A percentile compares a stretch with the other conserved stretches of the same genome.
phyloP scores from a whole-genome alignment of 2,329 filamentous ascomycete genomes.

The Ambrosiella cleistominuta region DNA sequence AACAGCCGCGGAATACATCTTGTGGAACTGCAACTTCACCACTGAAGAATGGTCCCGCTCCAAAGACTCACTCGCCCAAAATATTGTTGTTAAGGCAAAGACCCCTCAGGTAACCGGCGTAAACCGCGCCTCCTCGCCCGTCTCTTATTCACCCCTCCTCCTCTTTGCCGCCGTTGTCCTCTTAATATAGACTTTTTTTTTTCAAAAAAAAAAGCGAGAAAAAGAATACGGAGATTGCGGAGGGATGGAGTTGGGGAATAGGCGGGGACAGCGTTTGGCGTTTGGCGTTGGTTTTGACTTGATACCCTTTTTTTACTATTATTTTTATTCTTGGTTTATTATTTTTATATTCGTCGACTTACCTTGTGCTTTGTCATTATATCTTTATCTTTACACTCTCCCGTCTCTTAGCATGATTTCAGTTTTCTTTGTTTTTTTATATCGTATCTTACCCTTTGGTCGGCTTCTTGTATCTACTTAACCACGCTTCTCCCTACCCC shows the following conservation, averaged over 20 bases:
- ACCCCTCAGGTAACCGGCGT: slow-evolving; percentile 16
- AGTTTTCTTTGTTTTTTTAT: too few relatives aligned
- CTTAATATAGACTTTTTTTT: neutral
- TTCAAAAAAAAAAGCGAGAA: neutral
- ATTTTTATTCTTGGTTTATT: neutral
- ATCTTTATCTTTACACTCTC: too few relatives aligned
- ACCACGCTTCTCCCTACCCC: too few relatives aligned
- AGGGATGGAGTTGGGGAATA: too few relatives aligned
- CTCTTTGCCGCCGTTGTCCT: neutral
- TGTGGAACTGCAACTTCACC: slow-evolving; percentile 22
- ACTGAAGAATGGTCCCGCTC: slow-evolving; percentile 17
- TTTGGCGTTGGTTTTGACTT: neutral
- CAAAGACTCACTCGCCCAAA: slow-evolving; percentile 19
- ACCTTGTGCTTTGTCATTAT: neutral
- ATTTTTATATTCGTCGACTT: neutral
- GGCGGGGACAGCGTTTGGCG: neutral
- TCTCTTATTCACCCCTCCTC: neutral
- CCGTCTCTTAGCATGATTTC: too few relatives aligned
- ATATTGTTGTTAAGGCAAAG: slow-evolving; percentile 21
- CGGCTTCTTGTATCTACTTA: too few relatives aligned
- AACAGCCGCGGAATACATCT: slow-evolving; percentile 22
- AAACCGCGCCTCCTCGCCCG: slow-evolving; percentile 2
- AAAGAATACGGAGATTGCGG: too few relatives aligned
- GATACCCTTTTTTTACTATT: neutral
- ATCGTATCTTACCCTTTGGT: too few relatives aligned